Evolutionary conservation across 2,329 filamentous ascomycete genomes (phyloP), one percentile per base, ranked within the genome.

Genomic region (Penicillium sp.): DNA sequence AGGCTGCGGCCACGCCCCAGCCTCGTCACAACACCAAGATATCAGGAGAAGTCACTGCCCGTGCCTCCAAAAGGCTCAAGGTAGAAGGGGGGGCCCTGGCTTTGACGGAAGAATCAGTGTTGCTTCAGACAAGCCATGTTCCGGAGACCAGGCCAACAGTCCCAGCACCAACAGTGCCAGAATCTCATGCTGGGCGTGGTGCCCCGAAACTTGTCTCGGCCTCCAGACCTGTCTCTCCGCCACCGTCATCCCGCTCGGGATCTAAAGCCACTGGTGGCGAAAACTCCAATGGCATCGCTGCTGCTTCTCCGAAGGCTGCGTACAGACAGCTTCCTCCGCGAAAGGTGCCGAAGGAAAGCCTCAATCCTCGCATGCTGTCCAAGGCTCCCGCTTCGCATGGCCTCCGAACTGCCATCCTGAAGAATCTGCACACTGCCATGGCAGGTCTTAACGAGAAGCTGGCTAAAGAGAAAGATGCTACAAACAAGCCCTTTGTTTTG

Each of bases 301-400:
- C 53, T 7, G 31, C 49, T 28, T 13, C 47, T 23, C 24, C 44
- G 7, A 53, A 45, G 9, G 12, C n/a, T 15, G 9, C 35, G 15
- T 27, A 44, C 24, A 44, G 50, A 24, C 35, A 47, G 24, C 50
- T 64, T 4, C 56, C 63, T 33, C 59, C 60, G 46, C 63, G 69
- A 44, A 62, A 67, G 31, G 64, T 61, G 8, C 69, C 66, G 6
- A 70, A 68, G 44, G 74, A 76, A 62, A 60, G 64, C 6, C 56
- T 77, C 35, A 75, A 75, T 50, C 75, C 75, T 27, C 68, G 75
- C 47, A 72, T 74, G 63, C 54, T 77, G 13, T 49, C 64, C 1
- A 73, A 72, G 42, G 67, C 74, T 8, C 75, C 75, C 28, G 73
- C 72, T 23, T 54, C 67, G 24, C 72, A 76, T 61, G 54, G 64